Percentiles rank a stretch among this genome's conserved stretches.
phyloP scores from a whole-genome alignment of 257 asterid genomes.

The Avicennia marina region DNA sequence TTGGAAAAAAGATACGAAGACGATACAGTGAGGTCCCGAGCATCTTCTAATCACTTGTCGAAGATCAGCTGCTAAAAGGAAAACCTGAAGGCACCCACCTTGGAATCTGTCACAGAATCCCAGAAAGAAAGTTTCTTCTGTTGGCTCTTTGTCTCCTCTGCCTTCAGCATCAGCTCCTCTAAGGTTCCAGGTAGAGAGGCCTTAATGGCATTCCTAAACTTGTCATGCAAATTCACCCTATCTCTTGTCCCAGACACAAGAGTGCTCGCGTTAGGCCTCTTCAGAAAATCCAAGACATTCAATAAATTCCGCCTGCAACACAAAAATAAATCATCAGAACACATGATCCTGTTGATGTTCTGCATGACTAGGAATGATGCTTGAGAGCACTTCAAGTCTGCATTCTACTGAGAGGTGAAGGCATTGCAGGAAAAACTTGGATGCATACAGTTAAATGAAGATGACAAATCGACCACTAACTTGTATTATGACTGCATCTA shows the following conservation, averaged over 20 bases:
- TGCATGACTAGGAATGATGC: background rate
- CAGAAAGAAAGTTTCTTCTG: slow-evolving; percentile 72
- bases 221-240: slow-evolving; percentile 69
- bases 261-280: slow-evolving; percentile 81
- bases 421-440: background rate
- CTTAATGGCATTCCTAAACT: slow-evolving; percentile 66
- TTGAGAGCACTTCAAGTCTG: background rate
- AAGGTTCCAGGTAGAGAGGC: slow-evolving; percentile 64
- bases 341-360: background rate
- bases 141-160: slow-evolving; percentile 51
- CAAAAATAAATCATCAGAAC: background rate
- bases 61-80: slow-evolving; percentile 37
- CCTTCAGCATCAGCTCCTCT: slow-evolving; percentile 44
- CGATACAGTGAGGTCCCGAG: too few relatives aligned
- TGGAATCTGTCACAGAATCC: slow-evolving; percentile 80
- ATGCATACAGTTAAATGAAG: too few relatives aligned
- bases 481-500: too few relatives aligned
- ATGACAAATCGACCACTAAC: too few relatives aligned
- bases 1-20: too few relatives aligned
- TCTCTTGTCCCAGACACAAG: slow-evolving; percentile 94
- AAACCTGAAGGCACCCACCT: slow-evolving; percentile 85
- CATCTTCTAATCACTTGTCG: background rate
- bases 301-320: slow-evolving; percentile 78
- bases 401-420: background rate
- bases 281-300: slow-evolving; percentile 77